Conservation (phyloP, 2,329 filamentous ascomycete species). For the Alternaria metachromatica region DNA sequence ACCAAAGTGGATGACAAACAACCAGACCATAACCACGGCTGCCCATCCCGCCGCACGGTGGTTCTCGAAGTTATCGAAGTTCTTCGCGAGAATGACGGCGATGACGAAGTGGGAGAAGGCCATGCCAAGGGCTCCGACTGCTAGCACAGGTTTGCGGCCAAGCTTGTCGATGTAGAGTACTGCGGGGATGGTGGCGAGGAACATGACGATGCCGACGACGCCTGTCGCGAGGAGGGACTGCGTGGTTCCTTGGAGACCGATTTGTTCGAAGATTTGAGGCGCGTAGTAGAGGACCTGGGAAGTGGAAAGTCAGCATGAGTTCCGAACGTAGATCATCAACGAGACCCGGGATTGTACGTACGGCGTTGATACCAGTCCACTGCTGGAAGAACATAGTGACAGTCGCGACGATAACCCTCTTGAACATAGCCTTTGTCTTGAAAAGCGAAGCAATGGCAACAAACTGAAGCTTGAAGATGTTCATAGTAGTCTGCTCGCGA, state of each 20-base stretch:
- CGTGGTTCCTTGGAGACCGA: slow-evolving; percentile 56
- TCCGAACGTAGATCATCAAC: no score
- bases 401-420: slow-evolving; percentile 68
- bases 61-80: slow-evolving; percentile 65
- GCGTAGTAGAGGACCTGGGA: slow-evolving; percentile 56
- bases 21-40: slow-evolving; percentile 72
- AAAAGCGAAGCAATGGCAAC: slow-evolving; percentile 71
- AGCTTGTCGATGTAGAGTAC: slow-evolving; percentile 70
- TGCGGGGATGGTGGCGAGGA: slow-evolving; percentile 65
- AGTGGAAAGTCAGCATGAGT: slow-evolving; percentile 10
- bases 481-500: slow-evolving; percentile 63
- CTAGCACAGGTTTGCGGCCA: slow-evolving; percentile 69
- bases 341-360: slow-evolving; percentile 16
- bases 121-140: slow-evolving; percentile 73
- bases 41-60: slow-evolving; percentile 69
- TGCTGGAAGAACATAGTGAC: slow-evolving; percentile 59
- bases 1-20: slow-evolving; percentile 77
- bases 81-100: slow-evolving; percentile 70
- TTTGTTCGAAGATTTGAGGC: slow-evolving; percentile 57
- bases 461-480: slow-evolving; percentile 66
- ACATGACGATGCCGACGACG: slow-evolving; percentile 75
- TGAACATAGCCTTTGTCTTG: slow-evolving; percentile 70
- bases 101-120: slow-evolving; percentile 73
- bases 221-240: slow-evolving; percentile 70
- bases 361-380: slow-evolving; percentile 59